Evolutionary conservation across 2,329 filamentous ascomycete species (phyloP).

Genomic region (Fusarium xyrophilum): DNA sequence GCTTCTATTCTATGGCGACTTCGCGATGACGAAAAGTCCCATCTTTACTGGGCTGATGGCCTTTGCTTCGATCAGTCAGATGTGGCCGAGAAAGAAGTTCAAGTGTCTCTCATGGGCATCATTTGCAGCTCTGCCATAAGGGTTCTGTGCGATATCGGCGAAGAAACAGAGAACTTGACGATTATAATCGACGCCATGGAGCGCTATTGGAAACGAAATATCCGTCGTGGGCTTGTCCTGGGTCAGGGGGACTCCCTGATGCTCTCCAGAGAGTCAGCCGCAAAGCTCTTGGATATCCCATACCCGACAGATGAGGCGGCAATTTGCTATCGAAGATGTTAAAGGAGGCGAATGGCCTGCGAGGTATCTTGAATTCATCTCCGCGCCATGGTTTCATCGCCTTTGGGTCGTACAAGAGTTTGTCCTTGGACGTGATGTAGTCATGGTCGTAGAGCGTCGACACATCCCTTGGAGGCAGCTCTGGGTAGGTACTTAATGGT

Average conservation of each 20-base stretch:
- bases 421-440: slow-evolving; percentile 3
- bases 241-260: neutral
- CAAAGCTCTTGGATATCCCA: neutral
- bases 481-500: neutral
- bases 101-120: slow-evolving; percentile 7
- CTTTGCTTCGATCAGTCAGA: slow-evolving; percentile 13
- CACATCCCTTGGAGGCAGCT: neutral
- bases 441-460: slow-evolving; percentile 2
- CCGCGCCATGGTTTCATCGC: slow-evolving; percentile 9
- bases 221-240: neutral
- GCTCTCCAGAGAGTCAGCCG: neutral
- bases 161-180: no score
- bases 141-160: slow-evolving; percentile 1
- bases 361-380: neutral
- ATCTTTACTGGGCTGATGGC: slow-evolving; percentile 1
- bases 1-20: slow-evolving; percentile 3
- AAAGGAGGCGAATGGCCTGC: neutral
- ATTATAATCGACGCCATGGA: no score
- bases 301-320: neutral
- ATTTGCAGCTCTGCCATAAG: slow-evolving; percentile 9
- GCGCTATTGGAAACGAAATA: slow-evolving; percentile 4
- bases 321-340: neutral
- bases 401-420: slow-evolving; percentile 22
- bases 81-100: neutral
- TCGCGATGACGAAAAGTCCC: neutral